Percentiles rank a stretch among this genome's conserved stretches.
These are phyloP conservation scores for Ostreobium quekettii DNA, from an alignment of 139 green algal species.

Conservation along the genomic window DNA sequence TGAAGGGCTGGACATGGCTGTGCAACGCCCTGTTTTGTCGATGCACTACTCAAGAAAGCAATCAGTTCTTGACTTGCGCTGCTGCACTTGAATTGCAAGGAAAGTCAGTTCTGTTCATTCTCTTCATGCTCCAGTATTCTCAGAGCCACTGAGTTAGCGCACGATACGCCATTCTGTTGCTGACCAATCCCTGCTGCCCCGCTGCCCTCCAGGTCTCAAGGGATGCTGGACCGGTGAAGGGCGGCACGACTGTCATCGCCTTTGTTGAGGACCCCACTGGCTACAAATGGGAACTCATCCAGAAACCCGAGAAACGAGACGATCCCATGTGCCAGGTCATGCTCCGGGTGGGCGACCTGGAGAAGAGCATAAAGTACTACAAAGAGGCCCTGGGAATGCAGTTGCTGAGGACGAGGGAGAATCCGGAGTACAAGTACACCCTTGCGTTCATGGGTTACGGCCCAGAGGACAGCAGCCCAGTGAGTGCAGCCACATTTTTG, in stretches of 20 bases:
- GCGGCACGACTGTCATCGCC: conserved; percentile 73
- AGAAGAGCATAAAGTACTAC: conserved; percentile 77
- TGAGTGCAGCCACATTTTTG: background rate
- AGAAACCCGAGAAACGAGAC: conserved; percentile 50
- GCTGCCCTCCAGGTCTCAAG: conserved; percentile 61
- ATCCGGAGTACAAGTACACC: conserved; percentile 75
- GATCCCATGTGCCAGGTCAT: conserved; percentile 79
- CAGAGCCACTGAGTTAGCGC: too few species aligned
- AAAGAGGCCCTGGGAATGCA: conserved; percentile 66
- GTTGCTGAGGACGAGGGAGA: conserved; percentile 51
- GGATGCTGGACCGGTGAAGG: conserved; percentile 84
- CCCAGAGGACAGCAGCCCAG: conserved; percentile 41
- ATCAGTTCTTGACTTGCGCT: too few species aligned
- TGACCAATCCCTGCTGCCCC: too few species aligned
- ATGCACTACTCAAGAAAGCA: too few species aligned
- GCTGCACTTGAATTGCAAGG: too few species aligned
- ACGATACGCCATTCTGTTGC: too few species aligned
- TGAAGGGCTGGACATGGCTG: too few species aligned
- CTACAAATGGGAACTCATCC: conserved; percentile 74
- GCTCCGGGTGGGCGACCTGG: conserved; percentile 77
- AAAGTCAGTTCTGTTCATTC: too few species aligned
- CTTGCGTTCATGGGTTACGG: conserved; percentile 72
- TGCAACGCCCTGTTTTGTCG: too few species aligned
- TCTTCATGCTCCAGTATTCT: too few species aligned
- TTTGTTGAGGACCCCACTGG: conserved; percentile 84